phyloP scores from a whole-genome alignment of 2,329 filamentous ascomycete species.

The Rhynchosporium graminicola region DNA sequence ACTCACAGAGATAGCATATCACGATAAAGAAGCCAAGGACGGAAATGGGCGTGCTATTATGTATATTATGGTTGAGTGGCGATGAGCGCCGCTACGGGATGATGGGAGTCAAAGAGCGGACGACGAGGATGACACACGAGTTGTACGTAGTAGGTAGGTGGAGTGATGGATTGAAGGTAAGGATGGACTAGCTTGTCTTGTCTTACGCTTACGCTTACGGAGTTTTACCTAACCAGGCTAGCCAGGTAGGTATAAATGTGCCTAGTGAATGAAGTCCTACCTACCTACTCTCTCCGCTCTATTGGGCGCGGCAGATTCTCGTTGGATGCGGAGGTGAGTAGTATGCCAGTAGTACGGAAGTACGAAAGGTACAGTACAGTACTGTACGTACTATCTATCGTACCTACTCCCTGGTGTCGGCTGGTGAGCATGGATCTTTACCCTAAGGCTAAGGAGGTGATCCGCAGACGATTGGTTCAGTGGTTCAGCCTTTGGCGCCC shows the following conservation, averaged over 20 bases:
- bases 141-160: no score
- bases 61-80: background rate
- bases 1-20: background rate
- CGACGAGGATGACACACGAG: background rate
- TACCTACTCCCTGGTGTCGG: no score
- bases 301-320: slow-evolving; percentile 6
- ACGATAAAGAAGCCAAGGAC: background rate
- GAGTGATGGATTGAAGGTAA: no score
- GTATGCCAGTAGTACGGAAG: no score
- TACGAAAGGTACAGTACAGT: no score
- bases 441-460: no score
- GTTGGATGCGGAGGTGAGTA: background rate
- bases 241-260: no score
- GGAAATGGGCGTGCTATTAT: background rate
- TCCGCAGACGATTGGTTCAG: background rate
- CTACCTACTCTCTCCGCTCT: background rate
- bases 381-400: no score
- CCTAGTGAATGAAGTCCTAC: background rate
- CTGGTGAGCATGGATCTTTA: no score
- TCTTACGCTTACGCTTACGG: no score
- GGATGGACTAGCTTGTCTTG: no score
- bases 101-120: background rate
- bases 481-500: slow-evolving; percentile 11
- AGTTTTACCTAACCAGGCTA: no score
- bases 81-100: background rate